Evolutionary conservation across 1,139 yeast species (phyloP).

Genomic region (Suzukiozyma palmioleophila): DNA sequence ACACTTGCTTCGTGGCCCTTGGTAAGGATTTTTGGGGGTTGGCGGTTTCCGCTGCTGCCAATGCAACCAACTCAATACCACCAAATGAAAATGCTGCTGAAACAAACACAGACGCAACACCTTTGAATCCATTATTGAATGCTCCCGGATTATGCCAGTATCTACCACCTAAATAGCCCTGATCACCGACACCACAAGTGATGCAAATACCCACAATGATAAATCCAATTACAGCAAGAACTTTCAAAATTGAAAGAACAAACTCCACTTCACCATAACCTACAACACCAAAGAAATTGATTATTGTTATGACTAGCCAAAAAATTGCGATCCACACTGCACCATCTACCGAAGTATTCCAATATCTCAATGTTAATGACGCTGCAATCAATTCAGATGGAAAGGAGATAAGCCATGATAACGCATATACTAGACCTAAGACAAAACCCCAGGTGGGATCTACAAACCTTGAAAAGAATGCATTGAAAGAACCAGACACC

Average conservation of each 20-base stretch:
- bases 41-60: conserved; percentile 80
- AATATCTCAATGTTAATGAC: conserved; percentile 38
- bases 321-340: conserved; percentile 44
- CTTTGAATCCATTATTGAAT: conserved; percentile 62
- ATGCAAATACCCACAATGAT: conserved; percentile 36
- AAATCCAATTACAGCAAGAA: conserved; percentile 41
- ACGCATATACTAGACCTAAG: conserved; percentile 37
- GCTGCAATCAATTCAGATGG: conserved; percentile 45
- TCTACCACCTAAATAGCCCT: conserved; percentile 37
- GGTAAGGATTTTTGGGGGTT: conserved; percentile 70
- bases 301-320: conserved; percentile 30
- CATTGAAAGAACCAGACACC: conserved; percentile 56
- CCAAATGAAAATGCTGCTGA: conserved; percentile 83
- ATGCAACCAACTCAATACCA: conserved; percentile 55
- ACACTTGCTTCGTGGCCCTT: conserved; percentile 68
- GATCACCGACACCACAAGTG: conserved; percentile 40
- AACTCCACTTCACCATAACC: conserved; percentile 48
- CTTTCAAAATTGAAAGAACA: conserved; percentile 36
- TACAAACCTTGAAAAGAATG: conserved; percentile 53
- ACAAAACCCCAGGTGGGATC: conserved; percentile 63
- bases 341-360: conserved; percentile 35
- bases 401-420: conserved; percentile 40
- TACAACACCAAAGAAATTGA: conserved; percentile 41
- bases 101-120: conserved; percentile 78
- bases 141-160: conserved; percentile 46